phyloP scores from a whole-genome alignment of 2,329 filamentous ascomycete genomes.

The Decorospora gaudefroyi region DNA sequence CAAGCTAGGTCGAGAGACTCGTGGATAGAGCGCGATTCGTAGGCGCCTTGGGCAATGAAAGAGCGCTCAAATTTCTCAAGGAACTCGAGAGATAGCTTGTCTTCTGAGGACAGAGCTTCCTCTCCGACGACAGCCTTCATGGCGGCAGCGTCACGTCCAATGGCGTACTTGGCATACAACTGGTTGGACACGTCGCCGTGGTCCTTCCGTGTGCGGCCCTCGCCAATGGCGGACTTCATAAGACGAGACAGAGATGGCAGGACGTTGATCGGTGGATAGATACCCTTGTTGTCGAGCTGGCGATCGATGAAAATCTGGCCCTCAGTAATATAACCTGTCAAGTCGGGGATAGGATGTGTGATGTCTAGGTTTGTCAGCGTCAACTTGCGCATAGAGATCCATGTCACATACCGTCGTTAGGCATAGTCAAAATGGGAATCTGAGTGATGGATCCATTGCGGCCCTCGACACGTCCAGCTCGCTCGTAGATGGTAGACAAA shows the following conservation, averaged over 20 bases:
- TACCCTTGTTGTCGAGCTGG: constrained; percentile 90
- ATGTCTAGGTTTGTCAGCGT: constrained; percentile 66
- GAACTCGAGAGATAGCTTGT: constrained; percentile 97
- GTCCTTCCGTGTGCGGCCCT: constrained; percentile 94
- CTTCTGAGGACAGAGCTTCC: constrained; percentile 91
- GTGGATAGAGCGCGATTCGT: constrained; percentile 88
- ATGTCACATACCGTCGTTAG: constrained; percentile 75
- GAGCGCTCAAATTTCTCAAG: constrained; percentile 96
- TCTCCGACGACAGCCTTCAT: constrained; percentile 99
- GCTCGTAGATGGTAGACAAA: constrained; percentile 99
- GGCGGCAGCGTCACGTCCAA: constrained; percentile 94
- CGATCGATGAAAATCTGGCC: constrained; percentile 98
- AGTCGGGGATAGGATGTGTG: constrained; percentile 96
- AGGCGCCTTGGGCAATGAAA: constrained; percentile 89
- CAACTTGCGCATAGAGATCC: too few relatives aligned
- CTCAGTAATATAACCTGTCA: constrained; percentile 99
- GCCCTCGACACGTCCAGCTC: constrained; percentile 94
- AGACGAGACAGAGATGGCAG: constrained; percentile 96
- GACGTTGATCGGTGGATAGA: constrained; percentile 99
- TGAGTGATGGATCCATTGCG: constrained; percentile 98
- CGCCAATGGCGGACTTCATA: constrained; percentile 99
- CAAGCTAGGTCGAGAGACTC: constrained; percentile 96
- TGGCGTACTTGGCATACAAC: constrained; percentile 99
- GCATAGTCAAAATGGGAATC: constrained; percentile 98
- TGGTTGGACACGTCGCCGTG: constrained; percentile 99